Evolutionary conservation across 257 asterid species (phyloP), one percentile per base, ranked within the genome.

Genomic region (Salvia splendens): DNA sequence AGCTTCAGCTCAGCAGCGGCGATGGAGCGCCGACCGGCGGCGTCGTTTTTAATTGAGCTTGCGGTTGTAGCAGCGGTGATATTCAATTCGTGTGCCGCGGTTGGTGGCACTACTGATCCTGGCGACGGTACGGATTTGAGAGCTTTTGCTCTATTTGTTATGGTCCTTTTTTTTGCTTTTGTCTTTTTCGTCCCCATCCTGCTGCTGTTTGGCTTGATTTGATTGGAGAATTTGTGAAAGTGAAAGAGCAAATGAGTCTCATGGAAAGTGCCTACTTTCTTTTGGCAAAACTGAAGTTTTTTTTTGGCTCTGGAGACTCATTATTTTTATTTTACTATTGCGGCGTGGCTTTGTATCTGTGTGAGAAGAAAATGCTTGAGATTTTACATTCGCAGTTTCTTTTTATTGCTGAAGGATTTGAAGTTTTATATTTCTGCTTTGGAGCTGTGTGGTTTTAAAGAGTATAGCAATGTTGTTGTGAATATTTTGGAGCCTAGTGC

Each of bases 61-160:
- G 38, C 67, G 48, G 70, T 80, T 74, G 60, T 86, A 71, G 65
- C 77, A 30, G 71, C 79, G 12, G 70, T 73, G 75, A 24, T 78
- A 28, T 78, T 63, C 70, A 5, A 59, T 72, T 73, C 75, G 4
- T 20, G 45, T 76, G 35, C 72, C 56, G 45, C 16, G 14, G 79
- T 73, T 40, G 53, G 67, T 50, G 89, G 81, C 61, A 65, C 77
- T 65, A 88, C 97, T 77, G 92, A 88, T 81, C 82, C 91, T 24
- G 82, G 71, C 71, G 96, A 90, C 58, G 78, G 99, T 93, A 70
- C 75, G 76, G 51, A 16, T 54, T 64, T 58, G 5, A 40, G 43
- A 49, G 40, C 30, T 65, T n/a, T 24, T 47, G 33, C 53, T 24
- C 20, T 53, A 7, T 24, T 65, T 49, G 20, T 65, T 63, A 64